Evolutionary conservation across 371 early-diverging fungal species (phyloP), one percentile per base, ranked within the genome.

Genomic region (Mortierella sp.): DNA sequence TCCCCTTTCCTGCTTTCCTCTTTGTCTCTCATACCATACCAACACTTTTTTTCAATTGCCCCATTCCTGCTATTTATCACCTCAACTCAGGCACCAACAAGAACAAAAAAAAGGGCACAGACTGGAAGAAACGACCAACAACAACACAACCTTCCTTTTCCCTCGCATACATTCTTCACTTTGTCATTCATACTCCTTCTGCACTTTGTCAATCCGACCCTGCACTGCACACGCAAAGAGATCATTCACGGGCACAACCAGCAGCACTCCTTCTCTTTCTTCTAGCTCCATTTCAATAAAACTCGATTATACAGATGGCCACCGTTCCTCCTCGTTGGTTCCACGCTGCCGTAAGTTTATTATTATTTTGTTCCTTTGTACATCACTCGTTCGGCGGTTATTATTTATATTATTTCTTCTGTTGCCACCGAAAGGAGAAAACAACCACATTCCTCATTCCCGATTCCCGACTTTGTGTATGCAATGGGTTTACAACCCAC

Each of bases 291-390:
- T 22, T 47, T 47, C 47, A 47, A 14, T 19, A 8, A n/a, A n/a
- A 14, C 55, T 37, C 22, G 19, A 22, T 29, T 41, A 64, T 29
- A 50, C 61, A 45, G 40, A 79, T 79, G 80, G 55, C 68, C 22
- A 65, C 52, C 50, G 29, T 73, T 43, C 66, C 73, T 37, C 73
- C 80, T 26, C 76, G 80, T 63, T 80, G 80, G 80, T 76, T 68
- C 70, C 80, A 80, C 53, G 80, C 80, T 52, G 64, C 80, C 47
- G 80, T 80, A 76, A 72, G 80, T 29, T 48, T n/a, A 11, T 45
- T 37, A 29, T 24, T 48, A 29, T 44, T 26, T 24, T 55, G 13
- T 70, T 16, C 53, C 6, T 41, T 4, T 34, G n/a, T 22, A 31
- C 22, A 55, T n/a, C 52, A 0, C 16, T 39, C 14, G 1, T 13